A percentile compares a stretch with the other conserved stretches of the same genome.
phyloP scores from a whole-genome alignment of 495 filamentous ascomycete species.

The Annulohypoxylon maeteangense region DNA sequence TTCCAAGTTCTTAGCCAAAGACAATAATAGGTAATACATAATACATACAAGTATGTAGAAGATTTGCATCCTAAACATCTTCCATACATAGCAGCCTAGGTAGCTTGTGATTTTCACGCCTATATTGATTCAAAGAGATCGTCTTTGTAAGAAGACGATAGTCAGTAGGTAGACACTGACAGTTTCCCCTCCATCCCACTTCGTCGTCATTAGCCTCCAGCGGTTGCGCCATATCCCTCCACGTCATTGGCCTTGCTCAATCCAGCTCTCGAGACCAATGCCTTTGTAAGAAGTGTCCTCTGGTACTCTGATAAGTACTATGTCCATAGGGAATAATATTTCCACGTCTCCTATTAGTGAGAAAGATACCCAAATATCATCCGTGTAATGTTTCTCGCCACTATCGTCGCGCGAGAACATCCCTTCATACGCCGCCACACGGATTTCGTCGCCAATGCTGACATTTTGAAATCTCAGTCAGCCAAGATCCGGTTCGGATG shows the following conservation, averaged over 20 bases:
- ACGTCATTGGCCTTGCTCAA: neutral
- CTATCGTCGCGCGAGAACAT: neutral
- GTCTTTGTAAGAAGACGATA: neutral
- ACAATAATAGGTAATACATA: neutral
- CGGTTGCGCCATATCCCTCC: conserved; percentile 20
- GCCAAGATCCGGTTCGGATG: conserved; percentile 31
- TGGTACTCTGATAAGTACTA: neutral
- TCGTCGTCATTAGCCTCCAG: conserved; percentile 24
- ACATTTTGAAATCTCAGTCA: conserved; percentile 33
- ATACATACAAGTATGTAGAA: neutral
- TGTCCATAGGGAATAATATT: neutral
- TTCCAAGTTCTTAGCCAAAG: neutral
- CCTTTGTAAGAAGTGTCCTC: conserved; percentile 18
- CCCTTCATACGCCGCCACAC: neutral
- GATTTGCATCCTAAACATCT: neutral
- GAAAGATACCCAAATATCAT: conserved; percentile 3
- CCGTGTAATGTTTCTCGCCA: conserved; percentile 18
- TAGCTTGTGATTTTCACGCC: neutral
- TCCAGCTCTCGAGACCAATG: conserved; percentile 5
- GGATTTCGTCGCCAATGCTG: conserved; percentile 27
- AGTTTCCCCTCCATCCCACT: conserved; percentile 8
- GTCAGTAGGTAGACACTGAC: too few species aligned
- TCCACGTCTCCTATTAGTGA: neutral
- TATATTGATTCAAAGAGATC: neutral
- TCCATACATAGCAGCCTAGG: neutral